Conservation (phyloP, 495 filamentous ascomycete genomes). For the Collariella sp. region DNA sequence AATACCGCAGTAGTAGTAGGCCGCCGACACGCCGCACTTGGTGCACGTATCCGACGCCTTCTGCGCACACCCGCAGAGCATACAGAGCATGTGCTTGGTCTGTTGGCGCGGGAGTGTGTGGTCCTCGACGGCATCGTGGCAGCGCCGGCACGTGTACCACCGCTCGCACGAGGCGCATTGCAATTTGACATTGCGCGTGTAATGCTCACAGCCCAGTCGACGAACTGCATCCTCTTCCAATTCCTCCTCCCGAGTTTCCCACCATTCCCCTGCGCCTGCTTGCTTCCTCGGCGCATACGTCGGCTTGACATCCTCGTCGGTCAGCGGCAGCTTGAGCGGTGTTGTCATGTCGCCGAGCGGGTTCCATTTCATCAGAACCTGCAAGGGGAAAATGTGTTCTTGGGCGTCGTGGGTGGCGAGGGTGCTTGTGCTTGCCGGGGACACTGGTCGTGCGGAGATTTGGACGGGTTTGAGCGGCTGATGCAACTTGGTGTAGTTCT, state of each 20-base stretch:
- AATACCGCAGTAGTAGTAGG: slow-evolving; percentile 89
- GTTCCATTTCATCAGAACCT: slow-evolving; percentile 37
- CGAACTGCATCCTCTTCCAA: slow-evolving; percentile 41
- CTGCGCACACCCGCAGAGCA: slow-evolving; percentile 86
- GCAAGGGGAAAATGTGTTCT: slow-evolving; percentile 17
- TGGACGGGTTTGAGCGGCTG: slow-evolving; percentile 21
- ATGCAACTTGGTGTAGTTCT: slow-evolving; percentile 54
- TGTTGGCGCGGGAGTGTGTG: slow-evolving; percentile 72
- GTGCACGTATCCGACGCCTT: slow-evolving; percentile 68
- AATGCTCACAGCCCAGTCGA: slow-evolving; percentile 78
- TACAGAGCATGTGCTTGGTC: slow-evolving; percentile 95
- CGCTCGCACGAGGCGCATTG: slow-evolving; percentile 81
- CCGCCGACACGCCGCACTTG: slow-evolving; percentile 64
- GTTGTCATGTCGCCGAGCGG: slow-evolving; percentile 22
- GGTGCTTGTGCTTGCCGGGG: slow-evolving; percentile 24
- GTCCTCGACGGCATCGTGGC: slow-evolving; percentile 80
- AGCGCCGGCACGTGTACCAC: slow-evolving; percentile 95
- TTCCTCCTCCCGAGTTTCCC: slow-evolving; percentile 24
- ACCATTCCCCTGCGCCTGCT: slow-evolving; percentile 6
- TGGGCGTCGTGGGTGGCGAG: slow-evolving; percentile 16
- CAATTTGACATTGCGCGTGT: slow-evolving; percentile 89
- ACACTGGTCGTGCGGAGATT: slow-evolving; percentile 13
- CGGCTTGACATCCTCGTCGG: slow-evolving; percentile 59
- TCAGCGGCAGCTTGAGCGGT: slow-evolving; percentile 56
- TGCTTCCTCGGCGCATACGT: slow-evolving; percentile 48